Evolutionary conservation across 78 protist species (phyloP).

Genomic region (Acrasis kona): DNA sequence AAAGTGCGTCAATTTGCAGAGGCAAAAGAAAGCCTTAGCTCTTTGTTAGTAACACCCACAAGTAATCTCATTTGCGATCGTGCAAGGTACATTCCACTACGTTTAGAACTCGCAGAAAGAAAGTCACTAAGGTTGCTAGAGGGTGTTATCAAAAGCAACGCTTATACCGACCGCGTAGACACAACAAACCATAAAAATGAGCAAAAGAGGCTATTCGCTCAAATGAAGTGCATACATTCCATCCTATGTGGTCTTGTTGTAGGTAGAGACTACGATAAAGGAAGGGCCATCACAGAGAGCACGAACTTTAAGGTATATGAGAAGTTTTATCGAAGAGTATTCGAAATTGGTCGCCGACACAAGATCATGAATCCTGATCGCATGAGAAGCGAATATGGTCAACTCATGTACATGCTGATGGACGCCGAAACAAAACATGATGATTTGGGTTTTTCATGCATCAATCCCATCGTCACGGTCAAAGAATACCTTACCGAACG

Average conservation of each 20-base stretch:
- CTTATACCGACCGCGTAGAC: conserved; percentile 69
- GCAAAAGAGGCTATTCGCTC: too few relatives aligned
- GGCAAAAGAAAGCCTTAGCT: too few relatives aligned
- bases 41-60: too few relatives aligned
- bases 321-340: too few relatives aligned
- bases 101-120: conserved; percentile 54
- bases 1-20: too few relatives aligned
- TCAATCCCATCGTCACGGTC: conserved; percentile 64
- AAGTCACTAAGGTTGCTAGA: conserved; percentile 56
- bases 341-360: conserved; percentile 75
- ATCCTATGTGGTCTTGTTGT: too few relatives aligned
- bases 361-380: conserved; percentile 83
- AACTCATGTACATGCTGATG: conserved; percentile 67
- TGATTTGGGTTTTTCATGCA: conserved; percentile 25
- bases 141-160: conserved; percentile 61
- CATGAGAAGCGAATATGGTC: conserved; percentile 67
- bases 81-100: conserved; percentile 51
- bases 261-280: too few relatives aligned
- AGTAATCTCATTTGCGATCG: too few relatives aligned
- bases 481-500: conserved; percentile 8
- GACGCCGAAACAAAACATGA: conserved; percentile 39
- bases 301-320: too few relatives aligned
- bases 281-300: too few relatives aligned
- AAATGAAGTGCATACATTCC: too few relatives aligned
- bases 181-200: background rate